Evolutionary conservation across 805 yeast species (phyloP), one percentile per base, ranked within the genome.

Genomic region (Yamadazyma sp.): DNA sequence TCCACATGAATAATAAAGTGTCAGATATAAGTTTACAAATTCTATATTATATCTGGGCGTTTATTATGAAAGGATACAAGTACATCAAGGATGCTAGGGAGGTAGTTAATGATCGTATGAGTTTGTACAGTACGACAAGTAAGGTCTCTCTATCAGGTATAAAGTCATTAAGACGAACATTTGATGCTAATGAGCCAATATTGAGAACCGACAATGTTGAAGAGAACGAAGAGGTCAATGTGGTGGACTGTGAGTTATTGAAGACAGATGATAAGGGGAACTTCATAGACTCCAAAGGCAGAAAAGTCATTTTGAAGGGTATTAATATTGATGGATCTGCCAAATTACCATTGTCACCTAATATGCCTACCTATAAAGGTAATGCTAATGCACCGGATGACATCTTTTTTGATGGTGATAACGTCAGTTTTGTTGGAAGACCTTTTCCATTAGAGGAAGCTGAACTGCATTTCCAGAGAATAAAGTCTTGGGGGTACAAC

Each of bases 401-500:
- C 24, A 55, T 75, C 2, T 85, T 82, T 50, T 82, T 73, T 49
- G 77, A 76, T 28, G 95, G 86, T 7, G 89, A 83, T 41, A 54
- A 62, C 20, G 89, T 85, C 3, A 77, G 89, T n/a, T 88, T 86
- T 60, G 85, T 84, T 0, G 86, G 86, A 1, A 68, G 86, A 35
- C 96, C 96, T 0, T 82, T 86, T 49, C 82, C 89, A 0, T 49
- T 88, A 9, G 78, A 70, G 2, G 89, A 86, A 16, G 89, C 93
- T 0, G 78, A 69, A 38, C 62, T 49, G 24, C 96, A 89, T 55
- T 64, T 89, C 27, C 62, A 56, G 8, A 66, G 94, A 38, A 75
- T 89, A 52, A 85, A 82, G 53, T 66, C 78, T 5, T 75, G 89
- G 76, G 97, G 97, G 1, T 86, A 74, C 58, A 89, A 88, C 53